Conservation (phyloP, 208 protist genomes). For the Naegleria lovaniensis region DNA sequence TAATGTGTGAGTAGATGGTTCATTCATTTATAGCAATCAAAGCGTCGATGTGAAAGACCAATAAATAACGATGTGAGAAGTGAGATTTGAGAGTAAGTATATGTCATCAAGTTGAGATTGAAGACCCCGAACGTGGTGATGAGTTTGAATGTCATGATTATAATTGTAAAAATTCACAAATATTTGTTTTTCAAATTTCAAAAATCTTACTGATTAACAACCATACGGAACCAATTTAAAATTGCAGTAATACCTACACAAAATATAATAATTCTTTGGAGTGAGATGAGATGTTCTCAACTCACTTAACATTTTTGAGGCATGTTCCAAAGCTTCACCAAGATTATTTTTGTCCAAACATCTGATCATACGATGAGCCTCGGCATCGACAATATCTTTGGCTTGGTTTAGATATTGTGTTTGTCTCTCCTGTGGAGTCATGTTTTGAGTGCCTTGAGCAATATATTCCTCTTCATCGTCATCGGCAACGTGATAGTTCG, state of each 20-base stretch:
- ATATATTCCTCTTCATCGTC: background rate
- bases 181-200: background rate
- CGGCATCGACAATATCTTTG: background rate
- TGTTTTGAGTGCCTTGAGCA: background rate
- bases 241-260: slow-evolving; percentile 58
- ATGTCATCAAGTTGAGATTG: too few species aligned
- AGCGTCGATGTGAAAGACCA: too few species aligned
- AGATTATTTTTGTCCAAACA: slow-evolving; percentile 62
- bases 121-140: too few species aligned
- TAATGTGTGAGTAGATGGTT: background rate
- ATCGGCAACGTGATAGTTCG: background rate
- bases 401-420: background rate
- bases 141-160: background rate
- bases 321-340: slow-evolving; percentile 73
- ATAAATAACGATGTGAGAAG: too few species aligned
- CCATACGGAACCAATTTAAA: background rate
- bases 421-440: background rate
- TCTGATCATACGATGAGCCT: background rate
- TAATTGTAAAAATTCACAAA: background rate
- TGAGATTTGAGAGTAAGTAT: too few species aligned
- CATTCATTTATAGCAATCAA: too few species aligned
- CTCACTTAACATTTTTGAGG: slow-evolving; percentile 82
- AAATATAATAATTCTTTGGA: slow-evolving; percentile 95
- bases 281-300: slow-evolving; percentile 82
- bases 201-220: background rate